phyloP scores from a whole-genome alignment of 192 early-diverging fungal genomes.

The Coemansia aciculifera region DNA sequence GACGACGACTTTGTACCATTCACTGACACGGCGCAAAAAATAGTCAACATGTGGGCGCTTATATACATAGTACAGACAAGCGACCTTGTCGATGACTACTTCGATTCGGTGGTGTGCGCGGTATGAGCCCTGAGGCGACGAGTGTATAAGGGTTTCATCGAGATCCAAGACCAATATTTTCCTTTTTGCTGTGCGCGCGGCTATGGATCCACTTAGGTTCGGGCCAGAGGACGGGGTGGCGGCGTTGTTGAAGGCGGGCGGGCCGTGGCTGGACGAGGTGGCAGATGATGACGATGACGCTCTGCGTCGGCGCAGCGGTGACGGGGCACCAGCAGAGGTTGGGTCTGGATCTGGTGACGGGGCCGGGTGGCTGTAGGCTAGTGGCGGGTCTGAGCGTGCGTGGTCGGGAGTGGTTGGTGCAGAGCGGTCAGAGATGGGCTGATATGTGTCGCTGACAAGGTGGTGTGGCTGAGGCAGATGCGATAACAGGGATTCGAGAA shows the following conservation, averaged over 20 bases:
- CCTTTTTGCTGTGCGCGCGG: conserved; percentile 27
- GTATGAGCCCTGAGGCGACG: conserved; percentile 58
- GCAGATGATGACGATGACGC: conserved; percentile 48
- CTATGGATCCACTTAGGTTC: background rate
- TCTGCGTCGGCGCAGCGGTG: conserved; percentile 31
- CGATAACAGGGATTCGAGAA: conserved; percentile 32
- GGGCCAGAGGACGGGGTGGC: background rate
- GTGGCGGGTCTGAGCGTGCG: background rate
- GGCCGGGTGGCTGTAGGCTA: background rate
- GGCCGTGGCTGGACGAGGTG: conserved; percentile 34
- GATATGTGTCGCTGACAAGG: conserved; percentile 51
- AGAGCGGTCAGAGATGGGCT: conserved; percentile 42
- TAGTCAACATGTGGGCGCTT: conserved; percentile 63
- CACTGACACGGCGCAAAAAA: conserved; percentile 62
- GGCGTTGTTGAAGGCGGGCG: background rate
- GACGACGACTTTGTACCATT: conserved; percentile 68
- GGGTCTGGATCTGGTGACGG: background rate
- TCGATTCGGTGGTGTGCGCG: conserved; percentile 64
- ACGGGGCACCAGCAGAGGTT: background rate
- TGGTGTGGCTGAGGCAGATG: conserved; percentile 49
- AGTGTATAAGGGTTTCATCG: conserved; percentile 73
- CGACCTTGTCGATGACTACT: conserved; percentile 63
- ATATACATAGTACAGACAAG: conserved; percentile 63
- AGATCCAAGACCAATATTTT: conserved; percentile 66
- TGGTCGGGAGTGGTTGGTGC: background rate